These are phyloP conservation scores for Trichoderma polysporum DNA, from an alignment of 2,329 filamentous ascomycete species.

Conservation along the genomic window DNA sequence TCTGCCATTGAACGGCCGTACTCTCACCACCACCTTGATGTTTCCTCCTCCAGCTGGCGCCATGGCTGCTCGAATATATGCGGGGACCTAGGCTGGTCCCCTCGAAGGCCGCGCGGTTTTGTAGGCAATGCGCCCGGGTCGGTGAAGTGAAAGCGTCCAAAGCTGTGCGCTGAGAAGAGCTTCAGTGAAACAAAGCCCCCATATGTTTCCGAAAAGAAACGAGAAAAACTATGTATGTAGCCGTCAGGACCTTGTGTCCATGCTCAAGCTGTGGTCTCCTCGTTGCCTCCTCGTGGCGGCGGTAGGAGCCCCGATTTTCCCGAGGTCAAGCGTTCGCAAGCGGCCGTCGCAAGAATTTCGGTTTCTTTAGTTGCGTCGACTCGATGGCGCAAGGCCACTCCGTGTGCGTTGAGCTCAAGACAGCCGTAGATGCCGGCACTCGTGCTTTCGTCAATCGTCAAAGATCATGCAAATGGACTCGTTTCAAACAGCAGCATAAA, in stretches of 20 bases:
- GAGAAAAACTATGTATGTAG: background rate
- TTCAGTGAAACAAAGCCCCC: background rate
- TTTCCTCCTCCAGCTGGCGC: slow-evolving; percentile 76
- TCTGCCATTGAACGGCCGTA: slow-evolving; percentile 93
- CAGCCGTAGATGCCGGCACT: background rate
- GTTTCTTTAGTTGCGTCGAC: background rate
- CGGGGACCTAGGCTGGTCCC: slow-evolving; percentile 41
- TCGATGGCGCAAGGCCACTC: slow-evolving; percentile 7
- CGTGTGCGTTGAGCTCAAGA: background rate
- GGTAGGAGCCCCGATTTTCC: slow-evolving; percentile 2
- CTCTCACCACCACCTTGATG: slow-evolving; percentile 99
- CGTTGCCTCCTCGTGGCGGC: background rate
- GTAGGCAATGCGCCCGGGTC: slow-evolving; percentile 31
- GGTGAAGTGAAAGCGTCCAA: slow-evolving; percentile 6
- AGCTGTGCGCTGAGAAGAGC: background rate
- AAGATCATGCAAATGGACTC: background rate
- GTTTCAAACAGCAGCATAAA: background rate
- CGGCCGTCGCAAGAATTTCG: slow-evolving; percentile 1
- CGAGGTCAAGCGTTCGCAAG: slow-evolving; percentile 15
- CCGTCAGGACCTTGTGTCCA: slow-evolving; percentile 23
- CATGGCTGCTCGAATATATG: slow-evolving; percentile 35
- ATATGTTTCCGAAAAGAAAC: background rate
- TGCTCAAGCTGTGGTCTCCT: slow-evolving; percentile 18
- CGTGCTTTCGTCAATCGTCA: background rate
- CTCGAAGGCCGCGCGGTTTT: slow-evolving; percentile 28